phyloP scores from a whole-genome alignment of 805 yeast genomes.

The Pichia occidentalis region DNA sequence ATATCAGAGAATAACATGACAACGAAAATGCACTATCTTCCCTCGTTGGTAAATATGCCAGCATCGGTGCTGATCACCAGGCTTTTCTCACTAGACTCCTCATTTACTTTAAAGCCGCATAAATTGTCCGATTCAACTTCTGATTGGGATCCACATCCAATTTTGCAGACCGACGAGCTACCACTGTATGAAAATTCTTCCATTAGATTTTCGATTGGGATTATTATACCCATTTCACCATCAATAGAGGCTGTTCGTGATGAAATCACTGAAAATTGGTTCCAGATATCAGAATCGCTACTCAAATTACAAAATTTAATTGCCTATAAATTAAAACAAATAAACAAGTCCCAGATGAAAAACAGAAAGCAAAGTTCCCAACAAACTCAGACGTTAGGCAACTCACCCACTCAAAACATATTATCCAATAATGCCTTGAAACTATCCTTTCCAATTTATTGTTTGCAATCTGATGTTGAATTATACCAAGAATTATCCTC shows the following conservation, averaged over 20 bases:
- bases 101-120: constrained; percentile 14
- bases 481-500: constrained; percentile 32
- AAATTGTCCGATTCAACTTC: constrained; percentile 6
- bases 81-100: constrained; percentile 32
- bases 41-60: constrained; percentile 32
- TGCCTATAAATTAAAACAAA: constrained; percentile 30
- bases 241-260: constrained; percentile 28
- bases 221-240: constrained; percentile 39
- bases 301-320: constrained; percentile 35
- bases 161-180: constrained; percentile 29
- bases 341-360: constrained; percentile 9
- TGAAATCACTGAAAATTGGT: constrained; percentile 44
- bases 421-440: constrained; percentile 23
- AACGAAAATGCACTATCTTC: constrained; percentile 44
- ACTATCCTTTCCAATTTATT: constrained; percentile 30
- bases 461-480: constrained; percentile 41
- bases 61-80: constrained; percentile 40
- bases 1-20: constrained; percentile 37
- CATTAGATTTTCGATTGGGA: constrained; percentile 41
- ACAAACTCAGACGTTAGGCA: constrained; percentile 4
- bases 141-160: constrained; percentile 40
- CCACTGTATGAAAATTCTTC: constrained; percentile 15
- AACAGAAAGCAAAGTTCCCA: constrained; percentile 4
- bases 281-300: constrained; percentile 36
- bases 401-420: neutral